phyloP scores from a whole-genome alignment of 352 stramenopile species.

The Phytophthora agathidicida region DNA sequence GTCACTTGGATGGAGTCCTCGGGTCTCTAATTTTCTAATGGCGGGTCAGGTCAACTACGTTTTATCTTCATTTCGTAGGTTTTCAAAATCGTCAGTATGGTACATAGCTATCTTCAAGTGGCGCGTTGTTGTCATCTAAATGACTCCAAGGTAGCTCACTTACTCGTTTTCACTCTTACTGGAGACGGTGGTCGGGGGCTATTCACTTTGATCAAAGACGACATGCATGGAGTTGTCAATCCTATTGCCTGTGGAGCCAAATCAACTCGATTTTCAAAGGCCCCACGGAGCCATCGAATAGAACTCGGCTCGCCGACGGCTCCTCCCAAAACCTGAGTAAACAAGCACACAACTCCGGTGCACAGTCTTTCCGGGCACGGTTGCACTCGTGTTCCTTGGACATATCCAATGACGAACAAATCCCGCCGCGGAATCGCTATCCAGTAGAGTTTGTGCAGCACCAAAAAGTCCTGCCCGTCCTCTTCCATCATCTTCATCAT shows the following conservation, averaged over 20 bases:
- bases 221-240: background rate
- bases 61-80: too few relatives aligned
- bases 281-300: slow-evolving; percentile 1
- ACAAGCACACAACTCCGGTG: slow-evolving; percentile 23
- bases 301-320: background rate
- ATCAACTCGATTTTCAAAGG: slow-evolving; percentile 18
- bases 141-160: slow-evolving; percentile 6
- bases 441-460: slow-evolving; percentile 37
- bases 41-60: too few relatives aligned
- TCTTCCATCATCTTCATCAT: slow-evolving; percentile 33
- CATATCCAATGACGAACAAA: slow-evolving; percentile 30
- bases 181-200: background rate
- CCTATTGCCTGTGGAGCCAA: slow-evolving; percentile 11
- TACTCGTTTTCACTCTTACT: background rate
- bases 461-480: slow-evolving; percentile 24
- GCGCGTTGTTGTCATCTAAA: slow-evolving; percentile 10
- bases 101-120: too few relatives aligned
- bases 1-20: too few relatives aligned
- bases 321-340: slow-evolving; percentile 29
- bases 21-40: too few relatives aligned
- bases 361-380: slow-evolving; percentile 19
- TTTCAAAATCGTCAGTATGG: background rate
- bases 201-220: background rate
- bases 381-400: slow-evolving; percentile 26
- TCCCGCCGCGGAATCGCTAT: slow-evolving; percentile 19